Percentiles rank a stretch among this genome's conserved stretches.
phyloP scores from a whole-genome alignment of 352 stramenopile genomes.

The Globisporangium rhizosaccharum region DNA sequence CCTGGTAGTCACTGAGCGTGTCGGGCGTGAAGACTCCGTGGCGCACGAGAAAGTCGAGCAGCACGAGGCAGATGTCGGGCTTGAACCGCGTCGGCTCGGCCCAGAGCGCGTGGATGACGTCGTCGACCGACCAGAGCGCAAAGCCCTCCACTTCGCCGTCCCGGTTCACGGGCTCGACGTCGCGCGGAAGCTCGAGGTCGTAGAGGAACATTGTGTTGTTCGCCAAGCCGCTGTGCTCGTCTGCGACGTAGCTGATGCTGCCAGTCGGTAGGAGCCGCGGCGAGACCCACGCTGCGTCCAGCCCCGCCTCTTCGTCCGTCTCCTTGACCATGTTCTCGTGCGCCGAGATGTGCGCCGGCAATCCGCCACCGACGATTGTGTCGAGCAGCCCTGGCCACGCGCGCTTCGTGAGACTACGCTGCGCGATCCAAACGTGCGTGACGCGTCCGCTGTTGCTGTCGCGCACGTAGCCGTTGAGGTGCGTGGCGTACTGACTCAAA shows the following conservation, averaged over 20 bases:
- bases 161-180: constrained; percentile 32
- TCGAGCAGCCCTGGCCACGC: constrained; percentile 49
- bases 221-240: constrained; percentile 47
- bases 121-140: constrained; percentile 36
- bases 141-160: constrained; percentile 67
- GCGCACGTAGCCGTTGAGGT: constrained; percentile 68
- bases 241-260: constrained; percentile 51
- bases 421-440: constrained; percentile 59
- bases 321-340: constrained; percentile 77
- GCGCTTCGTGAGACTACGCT: constrained; percentile 41
- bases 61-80: constrained; percentile 57
- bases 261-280: constrained; percentile 30
- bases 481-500: constrained; percentile 57
- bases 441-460: constrained; percentile 12
- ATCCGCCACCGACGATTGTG: constrained; percentile 56
- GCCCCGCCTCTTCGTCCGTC: constrained; percentile 49
- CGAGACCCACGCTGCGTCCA: constrained; percentile 30
- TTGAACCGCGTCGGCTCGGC: constrained; percentile 57
- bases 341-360: constrained; percentile 40
- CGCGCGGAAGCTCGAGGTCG: constrained; percentile 45
- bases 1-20: constrained; percentile 42
- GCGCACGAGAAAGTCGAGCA: constrained; percentile 63
- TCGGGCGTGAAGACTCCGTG: constrained; percentile 59
- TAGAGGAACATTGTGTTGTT: constrained; percentile 73
- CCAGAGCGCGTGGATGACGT: constrained; percentile 31